These are phyloP conservation scores for Fusarium sp. DNA, from an alignment of 2,329 filamentous ascomycete species.

Conservation along the genomic window DNA sequence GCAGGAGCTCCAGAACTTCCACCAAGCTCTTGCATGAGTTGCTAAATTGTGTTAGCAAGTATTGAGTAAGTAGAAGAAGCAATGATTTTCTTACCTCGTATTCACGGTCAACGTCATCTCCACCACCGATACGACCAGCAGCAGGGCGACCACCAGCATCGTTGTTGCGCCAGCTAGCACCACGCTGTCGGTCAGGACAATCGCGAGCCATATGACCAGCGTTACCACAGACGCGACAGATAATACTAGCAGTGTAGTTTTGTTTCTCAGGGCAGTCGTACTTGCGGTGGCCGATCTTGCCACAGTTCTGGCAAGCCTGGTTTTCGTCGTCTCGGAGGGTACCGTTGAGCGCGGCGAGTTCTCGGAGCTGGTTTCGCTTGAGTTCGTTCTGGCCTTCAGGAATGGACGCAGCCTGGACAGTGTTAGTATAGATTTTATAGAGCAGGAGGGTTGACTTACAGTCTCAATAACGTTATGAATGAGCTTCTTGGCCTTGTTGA, in stretches of 20 bases:
- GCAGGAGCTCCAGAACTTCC: conserved; percentile 75
- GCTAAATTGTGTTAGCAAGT: conserved; percentile 69
- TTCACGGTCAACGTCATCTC: conserved; percentile 91
- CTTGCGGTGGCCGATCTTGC: conserved; percentile 98
- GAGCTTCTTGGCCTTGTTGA: conserved; percentile 98
- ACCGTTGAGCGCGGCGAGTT: conserved; percentile 97
- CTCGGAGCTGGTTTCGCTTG: conserved; percentile 97
- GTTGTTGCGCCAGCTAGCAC: conserved; percentile 91
- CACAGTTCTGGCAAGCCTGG: conserved; percentile 99
- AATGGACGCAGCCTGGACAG: conserved; percentile 87
- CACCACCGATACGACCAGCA: conserved; percentile 77
- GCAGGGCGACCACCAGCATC: conserved; percentile 67
- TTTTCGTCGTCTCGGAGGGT: conserved; percentile 99
- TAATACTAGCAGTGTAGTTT: conserved; percentile 99
- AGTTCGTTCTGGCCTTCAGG: conserved; percentile 99
- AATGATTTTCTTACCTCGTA: conserved; percentile 78
- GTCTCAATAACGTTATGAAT: conserved; percentile 99
- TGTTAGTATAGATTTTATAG: conserved; percentile 40
- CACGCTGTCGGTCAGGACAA: conserved; percentile 93
- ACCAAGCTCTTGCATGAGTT: conserved; percentile 97
- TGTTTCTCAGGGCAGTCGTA: conserved; percentile 98
- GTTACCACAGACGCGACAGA: conserved; percentile 97
- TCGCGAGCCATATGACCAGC: conserved; percentile 98
- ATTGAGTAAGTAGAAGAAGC: conserved; percentile 21
- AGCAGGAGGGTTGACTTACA: conserved; percentile 66